phyloP scores from a whole-genome alignment of 768 basidiomycete species.

The Clavulina sp. region DNA sequence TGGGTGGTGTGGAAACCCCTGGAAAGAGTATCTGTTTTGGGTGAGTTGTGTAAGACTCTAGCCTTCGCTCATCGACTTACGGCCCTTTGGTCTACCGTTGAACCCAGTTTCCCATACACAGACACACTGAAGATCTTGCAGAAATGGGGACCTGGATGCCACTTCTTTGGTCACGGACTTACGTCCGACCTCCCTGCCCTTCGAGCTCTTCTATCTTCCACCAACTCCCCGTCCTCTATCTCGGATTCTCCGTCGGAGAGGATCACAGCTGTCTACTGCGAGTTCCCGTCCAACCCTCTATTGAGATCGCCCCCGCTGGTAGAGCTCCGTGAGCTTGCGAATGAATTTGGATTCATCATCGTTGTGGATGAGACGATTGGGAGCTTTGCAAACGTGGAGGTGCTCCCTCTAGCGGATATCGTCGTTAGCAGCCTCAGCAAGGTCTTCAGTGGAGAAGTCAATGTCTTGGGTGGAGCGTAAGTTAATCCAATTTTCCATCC shows the following conservation, averaged over 20 bases:
- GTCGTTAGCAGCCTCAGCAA: constrained; percentile 86
- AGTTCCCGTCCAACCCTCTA: constrained; percentile 92
- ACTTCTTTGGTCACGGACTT: constrained; percentile 71
- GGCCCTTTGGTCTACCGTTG: not conserved
- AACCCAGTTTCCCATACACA: constrained; percentile 83
- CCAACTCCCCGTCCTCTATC: constrained; percentile 8
- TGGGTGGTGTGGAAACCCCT: constrained; percentile 28
- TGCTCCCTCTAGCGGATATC: constrained; percentile 71
- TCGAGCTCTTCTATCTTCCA: constrained; percentile 28
- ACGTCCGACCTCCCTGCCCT: constrained; percentile 56
- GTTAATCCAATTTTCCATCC: too few species aligned
- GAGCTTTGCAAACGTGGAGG: constrained; percentile 85
- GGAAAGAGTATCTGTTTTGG: constrained; percentile 90
- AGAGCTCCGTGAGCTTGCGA: constrained; percentile 58
- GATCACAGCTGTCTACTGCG: constrained; percentile 57
- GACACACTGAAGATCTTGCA: constrained; percentile 87
- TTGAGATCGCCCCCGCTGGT: constrained; percentile 68
- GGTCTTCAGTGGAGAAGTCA: constrained; percentile 84
- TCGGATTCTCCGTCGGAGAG: constrained; percentile 24
- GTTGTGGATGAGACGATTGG: constrained; percentile 92
- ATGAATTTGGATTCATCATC: constrained; percentile 74
- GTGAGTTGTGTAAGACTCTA: constrained; percentile 34
- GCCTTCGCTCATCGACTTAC: not conserved
- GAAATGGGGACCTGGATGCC: constrained; percentile 91
- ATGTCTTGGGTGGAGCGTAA: constrained; percentile 96